Conservation (phyloP, 139 green algal species). For the Picocystis salinarum region DNA sequence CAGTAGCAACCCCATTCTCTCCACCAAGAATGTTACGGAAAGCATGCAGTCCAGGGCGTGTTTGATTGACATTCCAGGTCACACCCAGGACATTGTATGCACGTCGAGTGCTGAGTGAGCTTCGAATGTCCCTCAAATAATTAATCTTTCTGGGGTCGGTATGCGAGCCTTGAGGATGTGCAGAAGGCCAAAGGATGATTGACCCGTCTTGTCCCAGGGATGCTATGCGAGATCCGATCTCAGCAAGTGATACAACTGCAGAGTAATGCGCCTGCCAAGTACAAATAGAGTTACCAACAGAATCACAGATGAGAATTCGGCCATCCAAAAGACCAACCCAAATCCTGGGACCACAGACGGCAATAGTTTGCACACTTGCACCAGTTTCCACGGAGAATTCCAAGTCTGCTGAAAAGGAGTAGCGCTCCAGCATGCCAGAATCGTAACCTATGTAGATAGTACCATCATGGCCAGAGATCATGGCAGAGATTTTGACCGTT, state of each 20-base stretch:
- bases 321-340: no score
- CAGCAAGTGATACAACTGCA: not conserved
- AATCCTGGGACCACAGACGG: no score
- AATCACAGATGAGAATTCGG: no score
- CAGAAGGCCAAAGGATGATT: not conserved
- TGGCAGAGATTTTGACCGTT: no score
- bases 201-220: not conserved
- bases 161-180: not conserved
- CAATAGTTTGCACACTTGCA: no score
- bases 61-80: conserved; percentile 74
- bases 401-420: no score
- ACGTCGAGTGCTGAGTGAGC: not conserved
- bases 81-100: conserved; percentile 18
- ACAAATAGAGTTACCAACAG: not conserved
- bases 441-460: no score
- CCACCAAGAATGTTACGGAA: conserved; percentile 7
- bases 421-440: no score
- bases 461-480: no score
- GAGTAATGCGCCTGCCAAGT: not conserved
- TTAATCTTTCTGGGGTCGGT: not conserved
- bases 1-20: not conserved
- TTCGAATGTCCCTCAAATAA: no score
- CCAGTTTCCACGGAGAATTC: no score
- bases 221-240: not conserved
- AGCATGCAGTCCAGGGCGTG: no score